phyloP scores from a whole-genome alignment of 306 rosid species.

The Glycine tomentella region DNA sequence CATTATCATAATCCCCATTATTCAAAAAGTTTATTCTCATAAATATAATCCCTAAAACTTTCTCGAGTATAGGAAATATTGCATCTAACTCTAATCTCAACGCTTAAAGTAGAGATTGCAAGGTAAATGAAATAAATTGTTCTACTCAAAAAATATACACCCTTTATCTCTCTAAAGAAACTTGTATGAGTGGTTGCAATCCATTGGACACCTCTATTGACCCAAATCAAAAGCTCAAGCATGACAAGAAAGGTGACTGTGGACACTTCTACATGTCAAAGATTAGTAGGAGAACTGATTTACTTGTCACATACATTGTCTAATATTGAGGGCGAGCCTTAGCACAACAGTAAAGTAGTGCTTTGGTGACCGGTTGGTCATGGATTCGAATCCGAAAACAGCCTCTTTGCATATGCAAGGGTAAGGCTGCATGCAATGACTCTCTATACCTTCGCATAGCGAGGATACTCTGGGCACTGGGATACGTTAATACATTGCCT shows the following conservation, averaged over 20 bases:
- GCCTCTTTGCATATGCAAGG: too few species aligned
- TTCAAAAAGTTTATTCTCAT: neutral
- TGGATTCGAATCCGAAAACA: too few species aligned
- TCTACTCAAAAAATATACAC: neutral
- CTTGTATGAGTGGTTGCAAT: neutral
- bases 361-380: too few species aligned
- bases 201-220: neutral
- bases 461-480: too few species aligned
- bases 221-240: too few species aligned
- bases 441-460: too few species aligned
- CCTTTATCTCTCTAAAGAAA: neutral
- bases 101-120: neutral
- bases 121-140: neutral
- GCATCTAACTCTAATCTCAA: neutral
- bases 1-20: too few species aligned
- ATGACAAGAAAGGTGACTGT: too few species aligned
- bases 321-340: neutral
- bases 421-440: too few species aligned
- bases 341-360: too few species aligned
- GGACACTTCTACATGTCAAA: neutral
- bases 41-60: neutral
- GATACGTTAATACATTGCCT: too few species aligned
- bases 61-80: neutral
- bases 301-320: neutral
- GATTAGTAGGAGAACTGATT: neutral